Conservation (phyloP, 352 stramenopile species). For the Globisporangium mamillatum region DNA sequence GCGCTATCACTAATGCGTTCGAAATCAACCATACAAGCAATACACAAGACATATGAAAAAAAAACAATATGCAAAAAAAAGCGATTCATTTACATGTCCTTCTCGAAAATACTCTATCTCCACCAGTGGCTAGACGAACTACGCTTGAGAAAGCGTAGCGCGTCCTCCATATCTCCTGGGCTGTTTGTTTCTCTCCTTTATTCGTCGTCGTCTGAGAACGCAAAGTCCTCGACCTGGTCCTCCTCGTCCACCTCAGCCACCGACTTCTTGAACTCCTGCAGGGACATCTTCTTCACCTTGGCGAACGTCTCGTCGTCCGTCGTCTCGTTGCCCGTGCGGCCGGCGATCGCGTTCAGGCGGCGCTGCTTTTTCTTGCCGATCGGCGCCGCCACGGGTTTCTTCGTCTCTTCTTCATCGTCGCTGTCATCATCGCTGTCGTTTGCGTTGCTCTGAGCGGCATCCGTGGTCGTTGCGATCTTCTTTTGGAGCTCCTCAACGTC, state of each 20-base stretch:
- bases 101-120: slow-evolving; percentile 17
- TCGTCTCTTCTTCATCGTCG: slow-evolving; percentile 39
- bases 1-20: background rate
- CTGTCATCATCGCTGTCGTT: slow-evolving; percentile 36
- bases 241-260: slow-evolving; percentile 66
- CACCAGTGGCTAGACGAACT: background rate
- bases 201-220: slow-evolving; percentile 75
- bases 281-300: slow-evolving; percentile 80
- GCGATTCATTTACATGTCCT: slow-evolving; percentile 6
- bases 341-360: slow-evolving; percentile 27
- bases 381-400: slow-evolving; percentile 10
- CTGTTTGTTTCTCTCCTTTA: slow-evolving; percentile 14
- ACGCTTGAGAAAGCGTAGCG: background rate
- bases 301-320: slow-evolving; percentile 65
- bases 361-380: slow-evolving; percentile 45
- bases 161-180: background rate
- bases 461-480: slow-evolving; percentile 59
- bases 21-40: background rate
- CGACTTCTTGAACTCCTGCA: slow-evolving; percentile 80
- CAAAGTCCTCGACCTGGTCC: slow-evolving; percentile 77
- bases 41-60: background rate
- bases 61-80: slow-evolving; percentile 9
- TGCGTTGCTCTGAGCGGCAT: slow-evolving; percentile 16
- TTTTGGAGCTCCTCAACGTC: slow-evolving; percentile 63
- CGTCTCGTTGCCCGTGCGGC: slow-evolving; percentile 26